Evolutionary conservation across 495 filamentous ascomycete genomes (phyloP).

Genomic region (Tetracladium setigerum): DNA sequence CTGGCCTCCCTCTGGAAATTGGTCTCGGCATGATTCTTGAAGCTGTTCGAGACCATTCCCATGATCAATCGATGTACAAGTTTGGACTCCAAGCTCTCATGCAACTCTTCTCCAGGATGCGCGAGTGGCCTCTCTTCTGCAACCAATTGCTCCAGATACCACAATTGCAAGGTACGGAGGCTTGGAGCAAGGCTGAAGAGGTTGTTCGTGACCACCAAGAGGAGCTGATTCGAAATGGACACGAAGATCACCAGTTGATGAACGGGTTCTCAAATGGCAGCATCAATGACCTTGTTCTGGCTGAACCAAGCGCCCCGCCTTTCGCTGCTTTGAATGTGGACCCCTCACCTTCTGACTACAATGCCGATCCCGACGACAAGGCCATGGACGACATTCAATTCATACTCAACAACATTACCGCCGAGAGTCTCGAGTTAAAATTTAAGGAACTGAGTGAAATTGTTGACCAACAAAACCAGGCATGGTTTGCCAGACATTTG

Average conservation of each 20-base stretch:
- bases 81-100: slow-evolving; percentile 96
- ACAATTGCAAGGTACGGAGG: slow-evolving; percentile 73
- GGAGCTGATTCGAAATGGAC: slow-evolving; percentile 38
- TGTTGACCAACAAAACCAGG: slow-evolving; percentile 71
- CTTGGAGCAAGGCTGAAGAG: slow-evolving; percentile 73
- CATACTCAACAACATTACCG: slow-evolving; percentile 91
- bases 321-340: slow-evolving; percentile 75
- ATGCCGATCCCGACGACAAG: slow-evolving; percentile 76
- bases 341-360: slow-evolving; percentile 48
- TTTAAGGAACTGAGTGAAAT: slow-evolving; percentile 70
- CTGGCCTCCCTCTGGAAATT: slow-evolving; percentile 82
- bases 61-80: slow-evolving; percentile 89
- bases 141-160: slow-evolving; percentile 72
- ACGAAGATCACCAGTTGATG: slow-evolving; percentile 11
- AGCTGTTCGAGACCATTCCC: slow-evolving; percentile 73
- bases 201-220: slow-evolving; percentile 60
- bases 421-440: slow-evolving; percentile 77
- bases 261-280: slow-evolving; percentile 53
- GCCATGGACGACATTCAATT: slow-evolving; percentile 91
- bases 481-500: slow-evolving; percentile 95
- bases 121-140: slow-evolving; percentile 89
- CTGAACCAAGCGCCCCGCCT: slow-evolving; percentile 45
- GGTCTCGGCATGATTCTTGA: slow-evolving; percentile 94
- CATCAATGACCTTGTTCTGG: slow-evolving; percentile 45
- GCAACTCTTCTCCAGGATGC: slow-evolving; percentile 72